phyloP scores from a whole-genome alignment of 305 asterid genomes.

The Rubia tinctorum region DNA sequence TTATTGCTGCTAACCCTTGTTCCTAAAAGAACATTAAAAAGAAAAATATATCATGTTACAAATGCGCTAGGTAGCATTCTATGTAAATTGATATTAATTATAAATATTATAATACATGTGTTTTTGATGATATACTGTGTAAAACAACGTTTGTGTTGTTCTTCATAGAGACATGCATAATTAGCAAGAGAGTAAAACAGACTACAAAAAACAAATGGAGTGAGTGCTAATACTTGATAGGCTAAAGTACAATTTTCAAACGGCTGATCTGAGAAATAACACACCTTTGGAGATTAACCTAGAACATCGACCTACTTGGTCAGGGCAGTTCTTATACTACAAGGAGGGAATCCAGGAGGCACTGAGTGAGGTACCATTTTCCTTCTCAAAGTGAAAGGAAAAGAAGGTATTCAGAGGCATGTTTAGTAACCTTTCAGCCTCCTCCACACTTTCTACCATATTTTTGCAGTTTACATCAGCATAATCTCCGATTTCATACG shows the following conservation, averaged over 20 bases:
- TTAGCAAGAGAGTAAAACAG: constrained; percentile 74
- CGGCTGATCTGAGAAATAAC: not conserved
- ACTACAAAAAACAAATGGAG: constrained; percentile 39
- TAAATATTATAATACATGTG: too few species aligned
- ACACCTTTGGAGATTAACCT: constrained; percentile 81
- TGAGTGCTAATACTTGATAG: constrained; percentile 17
- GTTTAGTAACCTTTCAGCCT: constrained; percentile 73
- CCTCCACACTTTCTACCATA: constrained; percentile 76
- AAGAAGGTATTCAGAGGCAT: constrained; percentile 73
- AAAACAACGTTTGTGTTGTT: too few species aligned
- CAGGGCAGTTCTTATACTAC: constrained; percentile 80
- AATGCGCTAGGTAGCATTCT: too few species aligned
- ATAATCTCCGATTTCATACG: constrained; percentile 95
- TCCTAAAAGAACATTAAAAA: too few species aligned
- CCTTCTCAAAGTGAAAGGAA: constrained; percentile 73
- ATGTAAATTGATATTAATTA: too few species aligned
- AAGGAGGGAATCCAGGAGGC: constrained; percentile 94
- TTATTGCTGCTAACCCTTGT: too few species aligned
- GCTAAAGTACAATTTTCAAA: not conserved
- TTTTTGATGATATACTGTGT: too few species aligned
- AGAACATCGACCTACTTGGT: constrained; percentile 83
- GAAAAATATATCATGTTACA: too few species aligned
- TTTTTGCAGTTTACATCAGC: constrained; percentile 94
- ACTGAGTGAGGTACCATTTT: constrained; percentile 67
- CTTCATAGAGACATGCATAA: constrained; percentile 29